Base-by-base conservation (phyloP, 345 rosid species). In the Trapa bicornis region DNA sequence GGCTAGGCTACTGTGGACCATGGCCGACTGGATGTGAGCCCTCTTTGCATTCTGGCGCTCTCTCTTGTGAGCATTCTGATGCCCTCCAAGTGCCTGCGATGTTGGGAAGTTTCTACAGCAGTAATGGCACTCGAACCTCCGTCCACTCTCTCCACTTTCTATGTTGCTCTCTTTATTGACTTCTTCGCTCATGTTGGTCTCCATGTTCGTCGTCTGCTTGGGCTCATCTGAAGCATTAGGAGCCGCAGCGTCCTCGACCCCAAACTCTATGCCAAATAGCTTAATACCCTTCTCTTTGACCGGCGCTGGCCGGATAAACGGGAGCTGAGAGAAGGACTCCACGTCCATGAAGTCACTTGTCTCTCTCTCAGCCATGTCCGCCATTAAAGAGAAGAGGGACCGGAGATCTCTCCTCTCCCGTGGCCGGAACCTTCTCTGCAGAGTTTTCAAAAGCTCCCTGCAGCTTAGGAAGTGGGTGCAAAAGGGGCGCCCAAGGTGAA, bases 21-120 rank as follows among this genome's bases (percentile, higher is more conserved):
- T 84, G 61, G 88, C 79, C 5, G 96, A 84, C 80, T 82, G 91
- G 35, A 86, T 85, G 53, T 85, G 87, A 22, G 85, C 96, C 57
- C 94, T 86, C 70, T 93, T 93, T 1, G 96, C 98, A 70, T 93
- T 85, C 69, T 93, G 98, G 43, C 99, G 89, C 73, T 93, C 99
- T 62, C 99, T 81, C 74, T 93, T 93, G 84, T 93, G 99, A 4
- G 99, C 99, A 88, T 93, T 93, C 75, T 93, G 99, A 76, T 93
- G 99, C 53, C 99, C 99, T 41, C 99, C 99, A 42, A 93, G 79
- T 75, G 99, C 99, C 80, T 93, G 99, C 14, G 99, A 93, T 39
- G 99, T 93, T 0, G 96, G 97, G 87, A 93, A 93, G 83, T 93
- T 90, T 73, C 97, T 75, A 76, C 85, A 88, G 63, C 99, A 93